Percentiles rank a stretch among this genome's conserved stretches.
phyloP scores from a whole-genome alignment of 2,329 filamentous ascomycete species.

The Madurella mycetomatis region DNA sequence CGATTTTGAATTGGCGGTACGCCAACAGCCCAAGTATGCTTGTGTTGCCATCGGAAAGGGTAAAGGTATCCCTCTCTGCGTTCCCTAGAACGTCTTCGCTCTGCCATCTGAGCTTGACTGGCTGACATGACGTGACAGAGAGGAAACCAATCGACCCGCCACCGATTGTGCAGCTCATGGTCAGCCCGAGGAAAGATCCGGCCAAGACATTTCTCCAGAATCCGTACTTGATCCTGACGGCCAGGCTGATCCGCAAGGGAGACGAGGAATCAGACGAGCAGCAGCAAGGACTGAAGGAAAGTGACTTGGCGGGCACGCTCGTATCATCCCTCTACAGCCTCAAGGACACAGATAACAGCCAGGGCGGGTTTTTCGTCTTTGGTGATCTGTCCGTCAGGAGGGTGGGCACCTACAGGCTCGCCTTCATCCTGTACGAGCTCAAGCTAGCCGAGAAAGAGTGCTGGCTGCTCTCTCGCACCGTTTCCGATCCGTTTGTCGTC shows the following conservation, averaged over 20 bases:
- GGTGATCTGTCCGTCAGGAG: slow-evolving; percentile 77
- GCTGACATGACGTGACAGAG: slow-evolving; percentile 42
- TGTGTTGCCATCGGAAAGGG: slow-evolving; percentile 69
- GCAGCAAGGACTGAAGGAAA: slow-evolving; percentile 42
- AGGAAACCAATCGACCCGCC: slow-evolving; percentile 87
- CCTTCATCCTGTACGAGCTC: slow-evolving; percentile 76
- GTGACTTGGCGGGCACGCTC: slow-evolving; percentile 64
- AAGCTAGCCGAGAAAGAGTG: slow-evolving; percentile 33
- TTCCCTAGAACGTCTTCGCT: background rate
- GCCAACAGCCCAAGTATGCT: slow-evolving; percentile 64
- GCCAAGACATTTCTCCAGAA: slow-evolving; percentile 51
- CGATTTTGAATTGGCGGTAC: slow-evolving; percentile 39
- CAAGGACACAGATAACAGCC: slow-evolving; percentile 71
- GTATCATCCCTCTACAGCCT: slow-evolving; percentile 78
- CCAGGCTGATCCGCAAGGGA: slow-evolving; percentile 34
- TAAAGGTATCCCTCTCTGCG: slow-evolving; percentile 51
- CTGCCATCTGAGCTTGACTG: no score
- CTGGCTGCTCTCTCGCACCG: slow-evolving; percentile 37
- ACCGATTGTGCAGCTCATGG: slow-evolving; percentile 70
- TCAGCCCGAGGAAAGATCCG: slow-evolving; percentile 43
- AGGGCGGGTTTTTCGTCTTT: slow-evolving; percentile 88
- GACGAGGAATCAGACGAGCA: slow-evolving; percentile 37
- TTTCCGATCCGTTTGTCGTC: slow-evolving; percentile 65
- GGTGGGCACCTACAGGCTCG: slow-evolving; percentile 67
- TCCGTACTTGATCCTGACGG: slow-evolving; percentile 48